Percentiles rank a stretch among this genome's conserved stretches.
These are phyloP conservation scores for Leucoagaricus sp. DNA, from an alignment of 1,284 basidiomycete genomes.

Conservation along the genomic window DNA sequence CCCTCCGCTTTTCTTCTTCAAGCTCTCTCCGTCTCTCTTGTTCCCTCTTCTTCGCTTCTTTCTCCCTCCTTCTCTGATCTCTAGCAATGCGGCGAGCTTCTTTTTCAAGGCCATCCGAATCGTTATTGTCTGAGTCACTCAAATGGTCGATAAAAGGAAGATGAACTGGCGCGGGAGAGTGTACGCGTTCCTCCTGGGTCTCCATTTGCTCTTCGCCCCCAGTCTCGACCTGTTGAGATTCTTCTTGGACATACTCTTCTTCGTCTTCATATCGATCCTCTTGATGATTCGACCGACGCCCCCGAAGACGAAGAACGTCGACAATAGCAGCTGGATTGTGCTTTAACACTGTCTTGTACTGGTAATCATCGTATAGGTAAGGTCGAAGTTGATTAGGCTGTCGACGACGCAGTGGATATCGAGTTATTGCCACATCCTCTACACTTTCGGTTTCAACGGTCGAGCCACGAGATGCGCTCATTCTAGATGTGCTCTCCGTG, in stretches of 20 bases:
- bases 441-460: not conserved
- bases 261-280: slow-evolving; percentile 31
- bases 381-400: slow-evolving; percentile 53
- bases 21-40: slow-evolving; percentile 15
- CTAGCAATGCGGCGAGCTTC: slow-evolving; percentile 30
- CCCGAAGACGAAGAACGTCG: slow-evolving; percentile 37
- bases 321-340: slow-evolving; percentile 61
- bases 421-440: slow-evolving; percentile 16
- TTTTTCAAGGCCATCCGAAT: slow-evolving; percentile 22
- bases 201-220: slow-evolving; percentile 18
- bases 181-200: slow-evolving; percentile 5
- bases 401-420: slow-evolving; percentile 54
- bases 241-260: slow-evolving; percentile 27
- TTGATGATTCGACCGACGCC: slow-evolving; percentile 21
- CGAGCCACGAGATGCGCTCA: not conserved
- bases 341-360: slow-evolving; percentile 49
- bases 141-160: slow-evolving; percentile 9
- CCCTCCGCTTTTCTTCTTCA: slow-evolving; percentile 27
- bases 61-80: slow-evolving; percentile 25
- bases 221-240: slow-evolving; percentile 37
- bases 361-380: slow-evolving; percentile 49
- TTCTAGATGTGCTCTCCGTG: not conserved
- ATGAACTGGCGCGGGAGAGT: not conserved
- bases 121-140: slow-evolving; percentile 9
- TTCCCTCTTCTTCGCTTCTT: slow-evolving; percentile 23